These are phyloP conservation scores for Brachypodium distachyon DNA, from an alignment of 202 grass and related monocot species.

Conservation along the genomic window DNA sequence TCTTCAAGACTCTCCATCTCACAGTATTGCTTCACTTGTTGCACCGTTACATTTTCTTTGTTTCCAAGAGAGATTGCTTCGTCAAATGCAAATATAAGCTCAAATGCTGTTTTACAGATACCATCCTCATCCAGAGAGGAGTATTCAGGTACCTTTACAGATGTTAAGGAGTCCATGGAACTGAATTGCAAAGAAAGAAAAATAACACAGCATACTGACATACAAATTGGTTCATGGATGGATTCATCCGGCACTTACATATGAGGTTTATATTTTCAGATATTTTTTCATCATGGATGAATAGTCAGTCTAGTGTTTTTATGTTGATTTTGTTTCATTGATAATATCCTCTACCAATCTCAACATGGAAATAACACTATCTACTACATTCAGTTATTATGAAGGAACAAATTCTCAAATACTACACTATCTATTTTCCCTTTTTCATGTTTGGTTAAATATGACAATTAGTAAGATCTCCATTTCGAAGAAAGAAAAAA, in stretches of 20 bases:
- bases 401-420: not conserved
- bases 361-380: not conserved
- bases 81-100: slow-evolving; percentile 86
- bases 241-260: not conserved
- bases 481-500: no score
- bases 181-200: not conserved
- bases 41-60: slow-evolving; percentile 75
- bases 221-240: not conserved
- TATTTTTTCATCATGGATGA: not conserved
- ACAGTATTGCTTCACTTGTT: slow-evolving; percentile 91
- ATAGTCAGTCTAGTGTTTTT: not conserved
- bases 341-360: not conserved
- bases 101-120: slow-evolving; percentile 59
- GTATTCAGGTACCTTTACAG: slow-evolving; percentile 69
- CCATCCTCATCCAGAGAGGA: slow-evolving; percentile 81
- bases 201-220: not conserved
- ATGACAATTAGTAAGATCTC: no score
- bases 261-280: not conserved
- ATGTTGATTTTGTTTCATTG: not conserved
- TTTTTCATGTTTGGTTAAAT: not conserved
- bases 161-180: slow-evolving; percentile 37
- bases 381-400: not conserved
- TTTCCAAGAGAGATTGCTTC: slow-evolving; percentile 76
- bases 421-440: not conserved
- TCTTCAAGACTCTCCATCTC: slow-evolving; percentile 88